Conservation (phyloP, 345 rosid genomes). For the Rhodamnia argentea region DNA sequence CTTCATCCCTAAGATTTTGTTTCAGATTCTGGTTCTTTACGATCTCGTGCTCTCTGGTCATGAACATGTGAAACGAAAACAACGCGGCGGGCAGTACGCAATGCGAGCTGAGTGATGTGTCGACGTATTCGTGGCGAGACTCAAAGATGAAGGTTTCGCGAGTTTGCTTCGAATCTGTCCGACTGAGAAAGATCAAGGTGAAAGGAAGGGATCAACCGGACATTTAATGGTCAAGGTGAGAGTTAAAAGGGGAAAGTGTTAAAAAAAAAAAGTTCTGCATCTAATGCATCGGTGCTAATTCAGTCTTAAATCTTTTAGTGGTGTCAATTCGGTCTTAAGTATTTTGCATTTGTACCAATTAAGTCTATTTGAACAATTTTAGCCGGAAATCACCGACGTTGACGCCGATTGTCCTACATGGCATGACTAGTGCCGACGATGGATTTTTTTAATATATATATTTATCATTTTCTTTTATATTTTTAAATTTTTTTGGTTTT, state of each 20-base stretch:
- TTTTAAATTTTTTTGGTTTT: too few species aligned
- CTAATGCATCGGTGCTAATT: too few species aligned
- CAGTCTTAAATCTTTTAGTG: too few species aligned
- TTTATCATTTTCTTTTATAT: too few species aligned
- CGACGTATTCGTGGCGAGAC: neutral
- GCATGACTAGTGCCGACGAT: too few species aligned
- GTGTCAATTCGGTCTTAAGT: too few species aligned
- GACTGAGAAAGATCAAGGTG: neutral
- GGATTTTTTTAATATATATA: too few species aligned
- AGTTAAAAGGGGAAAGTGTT: neutral
- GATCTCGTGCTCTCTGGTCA: neutral
- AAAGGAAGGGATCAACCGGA: neutral
- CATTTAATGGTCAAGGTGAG: neutral
- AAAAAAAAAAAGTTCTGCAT: too few species aligned
- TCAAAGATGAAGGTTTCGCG: neutral
- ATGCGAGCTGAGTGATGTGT: neutral
- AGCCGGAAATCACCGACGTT: too few species aligned
- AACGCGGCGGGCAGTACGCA: neutral
- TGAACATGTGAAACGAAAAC: neutral
- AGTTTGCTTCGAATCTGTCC: neutral
- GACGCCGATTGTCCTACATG: too few species aligned
- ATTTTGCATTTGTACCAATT: too few species aligned
- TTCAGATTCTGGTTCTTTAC: neutral
- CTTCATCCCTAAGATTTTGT: neutral
- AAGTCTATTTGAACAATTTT: accelerated